Percentiles rank a stretch among this genome's conserved stretches.
Evolutionary conservation across 768 basidiomycete species (phyloP).

Genomic region (Trametes punicea): DNA sequence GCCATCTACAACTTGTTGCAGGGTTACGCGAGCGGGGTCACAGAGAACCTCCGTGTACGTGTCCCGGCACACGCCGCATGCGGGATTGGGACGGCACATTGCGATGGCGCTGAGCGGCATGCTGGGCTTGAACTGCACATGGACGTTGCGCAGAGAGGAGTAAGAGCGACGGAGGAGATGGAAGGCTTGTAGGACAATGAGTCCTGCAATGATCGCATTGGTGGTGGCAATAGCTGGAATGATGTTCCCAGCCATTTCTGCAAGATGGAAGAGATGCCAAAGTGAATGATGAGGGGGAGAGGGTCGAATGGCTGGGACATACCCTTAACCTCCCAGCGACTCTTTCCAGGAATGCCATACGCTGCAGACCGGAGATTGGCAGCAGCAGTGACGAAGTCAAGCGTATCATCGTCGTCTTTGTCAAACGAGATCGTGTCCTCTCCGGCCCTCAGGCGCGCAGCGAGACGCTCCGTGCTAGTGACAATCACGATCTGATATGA

Average conservation of each 20-base stretch:
- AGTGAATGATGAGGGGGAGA: not conserved
- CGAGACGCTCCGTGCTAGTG: constrained; percentile 73
- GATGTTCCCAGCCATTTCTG: constrained; percentile 99
- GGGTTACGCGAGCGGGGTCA: constrained; percentile 63
- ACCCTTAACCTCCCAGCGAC: constrained; percentile 98
- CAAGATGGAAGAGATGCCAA: not conserved
- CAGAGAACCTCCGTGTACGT: constrained; percentile 73
- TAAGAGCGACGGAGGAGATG: constrained; percentile 73
- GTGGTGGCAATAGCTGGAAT: constrained; percentile 99
- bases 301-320: constrained; percentile 9
- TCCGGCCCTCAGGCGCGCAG: constrained; percentile 59
- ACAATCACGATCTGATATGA: not conserved
- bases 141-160: constrained; percentile 65
- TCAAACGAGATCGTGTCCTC: constrained; percentile 84
- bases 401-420: constrained; percentile 96
- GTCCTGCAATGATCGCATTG: constrained; percentile 93
- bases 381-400: constrained; percentile 95
- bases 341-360: constrained; percentile 86
- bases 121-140: constrained; percentile 71
- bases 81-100: constrained; percentile 65
- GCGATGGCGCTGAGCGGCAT: constrained; percentile 73
- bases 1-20: constrained; percentile 70
- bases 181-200: constrained; percentile 91
- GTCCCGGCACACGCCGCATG: constrained; percentile 85
- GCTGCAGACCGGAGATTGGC: constrained; percentile 90